A percentile compares a stretch with the other conserved stretches of the same genome.
These are phyloP conservation scores for Solanum sejunctum DNA, from an alignment of 257 asterid species.

Conservation along the genomic window DNA sequence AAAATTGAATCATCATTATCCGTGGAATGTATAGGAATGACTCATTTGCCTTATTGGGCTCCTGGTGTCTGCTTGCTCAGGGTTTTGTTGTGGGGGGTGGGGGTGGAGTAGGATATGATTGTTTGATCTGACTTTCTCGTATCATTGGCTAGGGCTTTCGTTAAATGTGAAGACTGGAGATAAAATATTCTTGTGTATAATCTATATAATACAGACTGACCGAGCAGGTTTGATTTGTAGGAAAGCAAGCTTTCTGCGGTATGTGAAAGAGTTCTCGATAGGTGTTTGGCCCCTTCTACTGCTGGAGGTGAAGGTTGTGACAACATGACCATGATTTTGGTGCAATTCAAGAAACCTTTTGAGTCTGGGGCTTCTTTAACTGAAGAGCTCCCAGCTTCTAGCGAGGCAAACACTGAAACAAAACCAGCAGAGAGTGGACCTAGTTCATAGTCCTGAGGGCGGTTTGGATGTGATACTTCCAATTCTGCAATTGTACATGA, in stretches of 20 bases:
- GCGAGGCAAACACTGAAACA: conserved; percentile 7
- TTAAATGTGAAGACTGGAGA: not conserved
- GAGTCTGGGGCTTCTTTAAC: conserved; percentile 2
- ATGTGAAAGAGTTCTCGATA: conserved; percentile 68
- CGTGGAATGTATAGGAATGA: not conserved
- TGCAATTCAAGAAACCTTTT: conserved; percentile 49
- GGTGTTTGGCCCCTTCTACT: conserved; percentile 87
- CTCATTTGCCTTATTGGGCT: not conserved
- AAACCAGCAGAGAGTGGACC: conserved; percentile 4
- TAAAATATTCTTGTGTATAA: not conserved
- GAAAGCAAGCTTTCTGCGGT: conserved; percentile 60
- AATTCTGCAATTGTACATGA: not conserved
- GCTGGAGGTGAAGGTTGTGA: conserved; percentile 89
- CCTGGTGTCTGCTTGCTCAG: not conserved
- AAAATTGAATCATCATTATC: not conserved
- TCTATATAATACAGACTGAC: not conserved
- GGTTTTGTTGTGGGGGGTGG: not conserved
- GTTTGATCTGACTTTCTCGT: not conserved
- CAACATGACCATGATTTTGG: conserved; percentile 92
- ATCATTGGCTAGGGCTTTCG: not conserved
- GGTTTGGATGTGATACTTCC: not conserved
- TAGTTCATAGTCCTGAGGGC: not conserved
- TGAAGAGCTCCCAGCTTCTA: conserved; percentile 2
- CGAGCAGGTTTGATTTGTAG: conserved; percentile 22
- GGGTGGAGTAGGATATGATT: not conserved